Percentiles rank a stretch among this genome's conserved stretches.
Conservation (phyloP, 2,329 filamentous ascomycete species). For the Aspergillus sp. region DNA sequence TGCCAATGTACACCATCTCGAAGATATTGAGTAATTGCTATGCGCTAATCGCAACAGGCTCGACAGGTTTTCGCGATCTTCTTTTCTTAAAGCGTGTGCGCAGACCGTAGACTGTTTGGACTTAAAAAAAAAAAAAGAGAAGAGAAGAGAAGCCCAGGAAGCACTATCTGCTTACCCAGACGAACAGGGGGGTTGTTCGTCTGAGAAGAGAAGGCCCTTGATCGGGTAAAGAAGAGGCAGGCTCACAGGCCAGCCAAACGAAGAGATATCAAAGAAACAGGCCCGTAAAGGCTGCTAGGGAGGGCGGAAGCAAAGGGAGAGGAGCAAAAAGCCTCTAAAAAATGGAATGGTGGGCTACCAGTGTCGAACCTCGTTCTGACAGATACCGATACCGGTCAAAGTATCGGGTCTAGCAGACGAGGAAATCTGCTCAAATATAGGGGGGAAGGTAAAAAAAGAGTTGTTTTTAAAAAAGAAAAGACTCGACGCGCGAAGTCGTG, state of each 20-base stretch:
- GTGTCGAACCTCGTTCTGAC: conserved; percentile 52
- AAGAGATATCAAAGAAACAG: conserved; percentile 46
- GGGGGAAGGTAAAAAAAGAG: conserved; percentile 11
- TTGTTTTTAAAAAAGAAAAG: conserved; percentile 1
- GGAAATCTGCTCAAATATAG: conserved; percentile 48
- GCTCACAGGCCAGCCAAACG: conserved; percentile 62
- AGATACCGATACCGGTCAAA: conserved; percentile 75
- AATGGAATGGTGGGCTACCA: conserved; percentile 76
- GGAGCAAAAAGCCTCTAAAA: conserved; percentile 71
- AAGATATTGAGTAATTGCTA: conserved; percentile 6
- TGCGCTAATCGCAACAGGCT: not conserved
- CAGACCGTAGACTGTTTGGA: too few relatives aligned
- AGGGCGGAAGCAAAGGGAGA: conserved; percentile 68
- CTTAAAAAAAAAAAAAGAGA: too few relatives aligned
- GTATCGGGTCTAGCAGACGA: conserved; percentile 82
- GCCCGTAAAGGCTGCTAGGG: conserved; percentile 65
- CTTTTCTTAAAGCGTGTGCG: too few relatives aligned
- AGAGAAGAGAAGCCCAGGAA: conserved; percentile 51
- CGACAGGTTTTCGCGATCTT: too few relatives aligned
- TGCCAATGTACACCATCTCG: conserved; percentile 79
- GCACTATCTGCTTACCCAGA: conserved; percentile 95
- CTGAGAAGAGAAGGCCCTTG: conserved; percentile 97
- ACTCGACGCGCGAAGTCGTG: conserved; percentile 26
- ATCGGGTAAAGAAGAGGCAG: conserved; percentile 57
- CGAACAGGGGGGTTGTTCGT: conserved; percentile 85